Evolutionary conservation across 225 moss, liverwort and hornwort species (phyloP).

Genomic region (Pleurozium schreberi): DNA sequence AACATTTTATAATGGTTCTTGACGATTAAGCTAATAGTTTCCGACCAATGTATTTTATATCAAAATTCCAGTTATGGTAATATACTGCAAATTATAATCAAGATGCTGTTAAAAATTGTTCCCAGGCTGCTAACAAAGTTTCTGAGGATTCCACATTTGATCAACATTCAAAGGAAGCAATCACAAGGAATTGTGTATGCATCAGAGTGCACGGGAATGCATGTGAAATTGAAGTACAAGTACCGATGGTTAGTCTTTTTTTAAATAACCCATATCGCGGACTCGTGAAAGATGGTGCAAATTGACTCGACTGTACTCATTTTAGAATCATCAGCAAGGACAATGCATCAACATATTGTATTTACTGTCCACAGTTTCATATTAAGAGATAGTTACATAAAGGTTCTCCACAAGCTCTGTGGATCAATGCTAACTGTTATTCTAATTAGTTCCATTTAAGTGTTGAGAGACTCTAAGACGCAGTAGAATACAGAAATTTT

Average conservation of each 20-base stretch:
- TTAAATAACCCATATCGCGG: too few relatives aligned
- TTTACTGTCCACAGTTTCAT: neutral
- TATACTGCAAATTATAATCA: neutral
- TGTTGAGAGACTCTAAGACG: neutral
- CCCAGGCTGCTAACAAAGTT: too few relatives aligned
- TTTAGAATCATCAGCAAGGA: neutral
- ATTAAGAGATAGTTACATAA: constrained; percentile 1
- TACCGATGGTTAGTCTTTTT: too few relatives aligned
- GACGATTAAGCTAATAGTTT: accelerated
- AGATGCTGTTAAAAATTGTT: neutral
- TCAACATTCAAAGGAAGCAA: too few relatives aligned
- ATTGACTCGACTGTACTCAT: neutral
- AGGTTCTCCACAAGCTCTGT: constrained; percentile 8
- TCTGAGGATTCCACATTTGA: too few relatives aligned
- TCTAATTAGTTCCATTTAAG: neutral
- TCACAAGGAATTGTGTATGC: neutral
- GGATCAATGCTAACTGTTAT: neutral
- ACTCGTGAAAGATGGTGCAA: neutral
- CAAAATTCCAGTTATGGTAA: accelerated
- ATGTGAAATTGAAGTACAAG: neutral
- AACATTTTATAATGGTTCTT: accelerated
- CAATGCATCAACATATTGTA: neutral
- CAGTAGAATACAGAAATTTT: neutral
- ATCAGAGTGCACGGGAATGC: neutral
- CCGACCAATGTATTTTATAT: accelerated